Base-by-base conservation (phyloP, 2,329 filamentous ascomycete species). In the Exophiala lecanii-corni region DNA sequence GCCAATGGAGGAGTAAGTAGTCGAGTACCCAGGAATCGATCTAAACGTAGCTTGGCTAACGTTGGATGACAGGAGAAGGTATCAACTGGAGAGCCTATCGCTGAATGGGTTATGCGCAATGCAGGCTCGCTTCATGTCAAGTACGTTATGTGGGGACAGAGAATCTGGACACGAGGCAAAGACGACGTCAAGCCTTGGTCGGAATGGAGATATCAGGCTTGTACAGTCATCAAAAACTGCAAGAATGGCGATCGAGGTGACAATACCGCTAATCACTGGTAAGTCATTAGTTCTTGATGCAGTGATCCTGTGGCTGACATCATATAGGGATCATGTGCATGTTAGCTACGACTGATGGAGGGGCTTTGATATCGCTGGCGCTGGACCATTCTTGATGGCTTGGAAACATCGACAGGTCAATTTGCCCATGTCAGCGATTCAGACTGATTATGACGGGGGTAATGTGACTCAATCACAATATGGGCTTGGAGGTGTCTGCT, bases 121-220 rank as follows among this genome's bases (percentile, higher is more conserved):
- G 39, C 39, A 17, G 38, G 25, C 18, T 25, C 57, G 4, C 61
- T 72, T 5, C 64, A 67, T 43, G 55, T 74, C 52, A 72, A 69
- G 56, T 74, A 74, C 46, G 63, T 74, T 36, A 73, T 73, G 50
- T 74, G 69, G 69, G 71, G 69, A 13, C 70, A 73, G 58, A 64
- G 60, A 46, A 73, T 74, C 53, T 73, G 69, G 70, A 64, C 59
- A 37, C 55, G 63, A 3, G 58, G 56, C 18, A 49, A 54, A 28
- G 67, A 71, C 16, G 43, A 38, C 9, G 62, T 65, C 26, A 63
- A 58, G 49, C 45, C 59, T 13, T 74, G 69, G 70, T 55, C 55
- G 15, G 57, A 53, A 23, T 73, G 70, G 70, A 33, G 38, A 21
- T 46, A 41, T 41, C 43, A 46, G 37, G 6, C 38, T 13, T 46